These are phyloP conservation scores for Fusarium abutilonis DNA, from an alignment of 2,329 filamentous ascomycete species.

Conservation along the genomic window DNA sequence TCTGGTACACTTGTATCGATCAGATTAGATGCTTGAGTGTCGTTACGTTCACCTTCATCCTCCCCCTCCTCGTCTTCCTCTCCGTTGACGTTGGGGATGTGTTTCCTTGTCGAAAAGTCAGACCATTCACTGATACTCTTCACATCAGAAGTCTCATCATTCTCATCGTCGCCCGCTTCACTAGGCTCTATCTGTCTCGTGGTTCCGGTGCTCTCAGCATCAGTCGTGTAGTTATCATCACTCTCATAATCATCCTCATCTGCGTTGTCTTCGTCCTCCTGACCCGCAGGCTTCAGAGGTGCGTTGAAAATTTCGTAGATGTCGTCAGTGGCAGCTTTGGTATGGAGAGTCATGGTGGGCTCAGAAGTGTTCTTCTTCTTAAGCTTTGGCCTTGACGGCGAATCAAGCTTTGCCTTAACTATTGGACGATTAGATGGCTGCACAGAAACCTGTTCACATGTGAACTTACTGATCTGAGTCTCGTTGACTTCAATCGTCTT, in stretches of 20 bases:
- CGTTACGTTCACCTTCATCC: conserved; percentile 47
- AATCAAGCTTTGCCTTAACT: conserved; percentile 95
- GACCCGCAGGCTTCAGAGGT: conserved; percentile 57
- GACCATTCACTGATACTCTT: conserved; percentile 86
- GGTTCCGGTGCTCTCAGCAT: conserved; percentile 83
- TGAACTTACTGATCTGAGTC: conserved; percentile 85
- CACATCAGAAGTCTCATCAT: conserved; percentile 59
- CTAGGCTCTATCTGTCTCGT: conserved; percentile 70
- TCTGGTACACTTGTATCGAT: conserved; percentile 50
- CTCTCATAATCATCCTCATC: conserved; percentile 76
- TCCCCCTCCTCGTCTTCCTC: conserved; percentile 42
- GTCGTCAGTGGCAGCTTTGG: conserved; percentile 92
- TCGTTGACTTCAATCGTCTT: conserved; percentile 88
- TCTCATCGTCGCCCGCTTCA: conserved; percentile 56
- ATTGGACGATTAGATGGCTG: conserved; percentile 45
- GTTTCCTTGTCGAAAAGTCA: conserved; percentile 80
- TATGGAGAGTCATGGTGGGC: conserved; percentile 98
- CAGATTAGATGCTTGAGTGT: conserved; percentile 54
- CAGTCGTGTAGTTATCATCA: conserved; percentile 83
- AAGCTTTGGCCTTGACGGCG: conserved; percentile 84
- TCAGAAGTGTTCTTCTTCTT: conserved; percentile 79
- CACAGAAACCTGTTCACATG: background rate
- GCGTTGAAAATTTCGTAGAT: conserved; percentile 98
- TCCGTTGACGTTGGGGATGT: conserved; percentile 65
- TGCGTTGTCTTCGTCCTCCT: conserved; percentile 56